Evolutionary conservation across 2,329 filamentous ascomycete species (phyloP).

Genomic region (Neofusicoccum kwambonambiense): DNA sequence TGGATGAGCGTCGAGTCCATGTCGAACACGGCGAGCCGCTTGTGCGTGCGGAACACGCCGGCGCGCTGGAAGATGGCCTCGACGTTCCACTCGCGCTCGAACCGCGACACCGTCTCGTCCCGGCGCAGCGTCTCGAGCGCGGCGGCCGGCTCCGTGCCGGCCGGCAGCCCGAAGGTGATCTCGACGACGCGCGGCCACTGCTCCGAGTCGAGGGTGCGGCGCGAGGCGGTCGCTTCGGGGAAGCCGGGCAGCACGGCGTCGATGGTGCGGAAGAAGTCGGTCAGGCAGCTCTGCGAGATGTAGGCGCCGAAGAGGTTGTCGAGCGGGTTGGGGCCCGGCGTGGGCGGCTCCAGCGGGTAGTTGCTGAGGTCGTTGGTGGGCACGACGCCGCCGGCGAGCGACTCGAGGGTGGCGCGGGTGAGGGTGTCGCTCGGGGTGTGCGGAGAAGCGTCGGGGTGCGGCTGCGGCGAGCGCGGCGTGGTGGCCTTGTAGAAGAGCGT

Average conservation of each 20-base stretch:
- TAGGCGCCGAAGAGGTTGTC: slow-evolving; percentile 56
- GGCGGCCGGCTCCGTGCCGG: slow-evolving; percentile 41
- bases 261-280: slow-evolving; percentile 55
- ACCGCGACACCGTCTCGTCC: slow-evolving; percentile 75
- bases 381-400: slow-evolving; percentile 46
- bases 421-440: slow-evolving; percentile 32
- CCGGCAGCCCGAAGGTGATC: slow-evolving; percentile 59
- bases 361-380: slow-evolving; percentile 53
- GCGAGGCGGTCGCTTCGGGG: slow-evolving; percentile 47
- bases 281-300: slow-evolving; percentile 55
- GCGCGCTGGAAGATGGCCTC: slow-evolving; percentile 77
- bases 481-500: slow-evolving; percentile 42
- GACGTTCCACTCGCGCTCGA: slow-evolving; percentile 86
- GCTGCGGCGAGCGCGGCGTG: slow-evolving; percentile 24
- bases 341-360: slow-evolving; percentile 55
- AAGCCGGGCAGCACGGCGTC: slow-evolving; percentile 50
- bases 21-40: slow-evolving; percentile 89
- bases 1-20: slow-evolving; percentile 98
- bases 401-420: slow-evolving; percentile 32
- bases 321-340: slow-evolving; percentile 53
- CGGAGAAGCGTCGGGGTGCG: slow-evolving; percentile 47
- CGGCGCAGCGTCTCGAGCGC: slow-evolving; percentile 68
- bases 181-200: slow-evolving; percentile 65
- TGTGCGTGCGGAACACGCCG: slow-evolving; percentile 72
- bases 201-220: slow-evolving; percentile 57